Evolutionary conservation across 1,284 basidiomycete species (phyloP), one percentile per base, ranked within the genome.

Genomic region (Takashimella koratensis): DNA sequence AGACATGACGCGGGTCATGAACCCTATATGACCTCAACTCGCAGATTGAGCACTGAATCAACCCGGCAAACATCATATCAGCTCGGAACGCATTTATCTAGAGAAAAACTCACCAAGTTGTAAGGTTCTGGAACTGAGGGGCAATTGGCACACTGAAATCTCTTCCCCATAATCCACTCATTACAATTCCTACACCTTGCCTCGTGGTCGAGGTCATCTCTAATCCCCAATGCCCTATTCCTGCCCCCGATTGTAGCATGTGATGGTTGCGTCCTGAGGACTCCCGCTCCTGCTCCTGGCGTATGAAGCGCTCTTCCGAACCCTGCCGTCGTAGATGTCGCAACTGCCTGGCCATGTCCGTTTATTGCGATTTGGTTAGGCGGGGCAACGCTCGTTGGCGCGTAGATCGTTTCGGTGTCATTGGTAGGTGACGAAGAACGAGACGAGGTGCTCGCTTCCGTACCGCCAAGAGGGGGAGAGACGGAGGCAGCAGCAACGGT

Each of bases 1-100:
- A 95, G 25, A 88, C 79, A 63, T 95, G 90, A 72, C 81, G 82
- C 0, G 89, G 83, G 68, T 93, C 84, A 66, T 95, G 90, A 21
- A 89, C 64, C 8, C 80, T 75, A 65, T 91, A 89, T 0, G 89
- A 92, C 39, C 80, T 79, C 42, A 78, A 73, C 74, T 95, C 91
- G 69, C 91, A 95, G 22, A 79, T 79, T 21, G 81, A 78, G 69
- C 91, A 94, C 88, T 92, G 53, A n/a, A n/a, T n/a, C n/a, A n/a
- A n/a, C n/a, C n/a, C n/a, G 30, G 20, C 11, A 40, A 20, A 26
- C n/a, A 41, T 13, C 19, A 25, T 6, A 24, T 30, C 19, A 30
- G 19, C 12, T 27, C 4, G 27, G 21, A 16, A 27, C n/a, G 12
- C 23, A 6, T 4, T n/a, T n/a, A n/a, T n/a, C n/a, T n/a, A n/a